phyloP scores from a whole-genome alignment of 108 stramenopile genomes.

The Nitzschia sp. region DNA sequence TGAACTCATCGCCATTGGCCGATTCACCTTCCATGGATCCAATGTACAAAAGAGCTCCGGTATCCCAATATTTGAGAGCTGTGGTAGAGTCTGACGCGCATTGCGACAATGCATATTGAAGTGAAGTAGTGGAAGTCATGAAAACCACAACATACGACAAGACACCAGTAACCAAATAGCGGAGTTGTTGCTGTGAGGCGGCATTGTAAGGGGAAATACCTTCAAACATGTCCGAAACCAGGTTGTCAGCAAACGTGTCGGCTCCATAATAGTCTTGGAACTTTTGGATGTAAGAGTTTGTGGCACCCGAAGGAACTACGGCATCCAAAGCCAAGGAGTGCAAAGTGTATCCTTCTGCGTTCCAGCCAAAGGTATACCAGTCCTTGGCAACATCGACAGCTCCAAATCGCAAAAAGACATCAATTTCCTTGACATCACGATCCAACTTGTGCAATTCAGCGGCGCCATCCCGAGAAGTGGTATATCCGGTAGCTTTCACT shows the following conservation, averaged over 20 bases:
- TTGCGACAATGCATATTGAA: conserved; percentile 26
- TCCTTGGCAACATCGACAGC: conserved; percentile 46
- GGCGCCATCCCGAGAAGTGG: conserved; percentile 27
- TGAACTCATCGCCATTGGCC: conserved; percentile 23
- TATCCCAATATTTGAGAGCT: conserved; percentile 41
- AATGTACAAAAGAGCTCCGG: conserved; percentile 46
- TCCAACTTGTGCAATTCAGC: conserved; percentile 37
- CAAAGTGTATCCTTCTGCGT: conserved; percentile 32
- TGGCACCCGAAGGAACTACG: conserved; percentile 19
- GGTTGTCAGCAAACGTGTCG: conserved; percentile 27
- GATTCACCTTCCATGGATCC: conserved; percentile 57
- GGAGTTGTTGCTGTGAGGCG: conserved; percentile 33
- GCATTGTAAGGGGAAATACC: conserved; percentile 18
- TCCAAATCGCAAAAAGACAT: conserved; percentile 36
- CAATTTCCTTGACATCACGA: conserved; percentile 52
- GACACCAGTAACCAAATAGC: conserved; percentile 22
- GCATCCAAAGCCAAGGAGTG: conserved; percentile 35
- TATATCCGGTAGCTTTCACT: conserved; percentile 27
- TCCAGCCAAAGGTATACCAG: conserved; percentile 57
- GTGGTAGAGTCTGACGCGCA: conserved; percentile 17
- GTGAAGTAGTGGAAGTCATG: conserved; percentile 20
- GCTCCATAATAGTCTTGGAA: conserved; percentile 17
- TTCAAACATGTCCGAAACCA: conserved; percentile 31
- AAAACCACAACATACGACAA: conserved; percentile 44
- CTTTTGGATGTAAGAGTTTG: conserved; percentile 12